A percentile compares a stretch with the other conserved stretches of the same genome.
These are phyloP conservation scores for Tulasnella sp. DNA, from an alignment of 768 basidiomycete species.

Conservation along the genomic window DNA sequence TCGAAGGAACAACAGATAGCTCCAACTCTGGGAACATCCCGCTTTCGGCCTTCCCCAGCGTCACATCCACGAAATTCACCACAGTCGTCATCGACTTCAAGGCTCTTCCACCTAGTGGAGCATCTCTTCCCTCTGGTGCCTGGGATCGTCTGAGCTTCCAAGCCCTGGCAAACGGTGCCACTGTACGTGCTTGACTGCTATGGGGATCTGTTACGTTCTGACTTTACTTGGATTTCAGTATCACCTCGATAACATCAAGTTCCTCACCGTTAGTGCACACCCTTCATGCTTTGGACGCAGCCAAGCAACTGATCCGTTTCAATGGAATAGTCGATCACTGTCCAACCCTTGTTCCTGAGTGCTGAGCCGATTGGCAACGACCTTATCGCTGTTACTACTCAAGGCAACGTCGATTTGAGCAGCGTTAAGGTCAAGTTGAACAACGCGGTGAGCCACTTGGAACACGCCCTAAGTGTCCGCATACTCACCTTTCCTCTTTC, in stretches of 20 bases:
- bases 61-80: conserved; percentile 43
- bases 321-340: conserved; percentile 40
- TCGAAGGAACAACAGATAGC: conserved; percentile 40
- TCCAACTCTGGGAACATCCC: conserved; percentile 41
- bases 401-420: conserved; percentile 46
- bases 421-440: conserved; percentile 41
- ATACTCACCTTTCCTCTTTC: neutral
- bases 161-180: conserved; percentile 45
- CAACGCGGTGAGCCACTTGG: conserved; percentile 36
- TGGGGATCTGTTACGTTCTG: neutral
- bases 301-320: neutral
- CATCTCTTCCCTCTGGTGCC: conserved; percentile 37
- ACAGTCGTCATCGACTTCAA: conserved; percentile 49
- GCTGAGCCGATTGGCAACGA: conserved; percentile 51
- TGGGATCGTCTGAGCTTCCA: conserved; percentile 54
- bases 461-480: neutral
- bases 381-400: conserved; percentile 48
- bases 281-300: neutral
- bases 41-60: conserved; percentile 41
- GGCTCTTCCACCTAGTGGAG: conserved; percentile 43
- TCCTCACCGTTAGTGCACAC: conserved; percentile 39
- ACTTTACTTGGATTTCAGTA: neutral
- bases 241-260: conserved; percentile 49
- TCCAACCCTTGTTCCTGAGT: conserved; percentile 48
- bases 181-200: conserved; percentile 26